Evolutionary conservation across 352 stramenopile species (phyloP), one percentile per base, ranked within the genome.

Genomic region (Phytophthora fragariae): DNA sequence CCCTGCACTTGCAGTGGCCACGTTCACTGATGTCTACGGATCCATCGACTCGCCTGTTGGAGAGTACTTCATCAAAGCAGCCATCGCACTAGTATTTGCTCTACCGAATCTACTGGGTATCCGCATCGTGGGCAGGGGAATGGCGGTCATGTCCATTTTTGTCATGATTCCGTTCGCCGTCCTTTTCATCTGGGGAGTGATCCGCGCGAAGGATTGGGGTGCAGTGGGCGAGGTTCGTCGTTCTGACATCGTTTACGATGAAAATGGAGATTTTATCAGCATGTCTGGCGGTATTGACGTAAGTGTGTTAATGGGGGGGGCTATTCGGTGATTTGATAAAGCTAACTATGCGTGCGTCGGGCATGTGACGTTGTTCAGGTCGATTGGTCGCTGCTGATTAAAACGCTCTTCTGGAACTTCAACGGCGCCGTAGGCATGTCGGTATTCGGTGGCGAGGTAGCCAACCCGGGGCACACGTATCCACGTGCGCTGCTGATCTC

Each of bases 401-500:
- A 98, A 68, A 98, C 97, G 54, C 81, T 99, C 21, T 98, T 98
- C 77, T 99, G 97, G 97, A 98, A 98, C 80, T 92, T 97, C 57
- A 98, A 98, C 73, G 94, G 90, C 15, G 98, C 94, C 64, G 92
- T 98, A 52, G 81, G 70, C 49, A 93, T 92, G 27, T 95, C 90
- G 10, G 88, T 86, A 1, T 98, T 98, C 68, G 92, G 92, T 24
- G 93, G 81, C 31, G 95, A 99, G 67, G 89, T 98, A 14, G 70
- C 87, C 15, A 89, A 93, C 68, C 92, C 93, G 0, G 84, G 68
- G 6, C 72, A 74, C 14, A 92, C 83, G 12, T 98, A 97, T 70
- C 92, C 94, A 5, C 73, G 81, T 9, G 94, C 92, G 0, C 91
- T 99, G 73, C 64, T 95, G 39, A 73, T 94, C 44, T 87, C 86